A percentile compares a stretch with the other conserved stretches of the same genome.
Evolutionary conservation across 768 basidiomycete genomes (phyloP).

Genomic region (Auricularia auricula-judae): DNA sequence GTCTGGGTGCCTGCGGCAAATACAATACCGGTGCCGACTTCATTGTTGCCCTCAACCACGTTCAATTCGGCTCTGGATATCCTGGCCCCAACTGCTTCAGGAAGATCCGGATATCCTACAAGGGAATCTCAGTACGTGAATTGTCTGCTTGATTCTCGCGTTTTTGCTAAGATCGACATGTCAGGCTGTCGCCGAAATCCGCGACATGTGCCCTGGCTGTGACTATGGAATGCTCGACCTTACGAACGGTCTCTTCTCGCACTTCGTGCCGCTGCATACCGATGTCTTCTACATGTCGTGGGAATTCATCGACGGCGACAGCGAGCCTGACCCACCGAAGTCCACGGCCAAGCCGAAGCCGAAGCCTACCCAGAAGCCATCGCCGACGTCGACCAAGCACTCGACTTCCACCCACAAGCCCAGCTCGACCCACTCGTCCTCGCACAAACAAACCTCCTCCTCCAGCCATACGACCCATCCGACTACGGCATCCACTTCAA

Average conservation of each 20-base stretch:
- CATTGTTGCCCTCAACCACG: slow-evolving; percentile 24
- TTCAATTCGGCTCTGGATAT: slow-evolving; percentile 29
- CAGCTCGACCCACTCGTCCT: background rate
- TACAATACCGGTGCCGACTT: slow-evolving; percentile 21
- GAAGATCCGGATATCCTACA: slow-evolving; percentile 48
- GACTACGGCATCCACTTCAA: background rate
- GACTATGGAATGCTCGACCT: slow-evolving; percentile 58
- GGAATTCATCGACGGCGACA: slow-evolving; percentile 31
- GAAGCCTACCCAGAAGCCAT: slow-evolving; percentile 18
- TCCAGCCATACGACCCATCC: background rate
- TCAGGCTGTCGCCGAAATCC: background rate
- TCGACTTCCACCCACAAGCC: background rate
- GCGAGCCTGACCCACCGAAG: slow-evolving; percentile 17
- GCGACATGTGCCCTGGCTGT: slow-evolving; percentile 51
- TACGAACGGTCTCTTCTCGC: slow-evolving; percentile 51
- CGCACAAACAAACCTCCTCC: background rate
- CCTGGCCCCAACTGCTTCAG: slow-evolving; percentile 57
- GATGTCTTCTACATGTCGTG: slow-evolving; percentile 57
- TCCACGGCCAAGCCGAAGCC: slow-evolving; percentile 16
- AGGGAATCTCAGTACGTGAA: slow-evolving; percentile 27
- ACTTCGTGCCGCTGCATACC: slow-evolving; percentile 34
- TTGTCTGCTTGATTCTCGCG: no score
- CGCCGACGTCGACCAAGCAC: background rate
- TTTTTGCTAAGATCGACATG: background rate
- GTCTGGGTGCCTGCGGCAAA: slow-evolving; percentile 33